A percentile compares a stretch with the other conserved stretches of the same genome.
These are phyloP conservation scores for Prunus campanulata DNA, from an alignment of 306 rosid genomes.

Conservation along the genomic window DNA sequence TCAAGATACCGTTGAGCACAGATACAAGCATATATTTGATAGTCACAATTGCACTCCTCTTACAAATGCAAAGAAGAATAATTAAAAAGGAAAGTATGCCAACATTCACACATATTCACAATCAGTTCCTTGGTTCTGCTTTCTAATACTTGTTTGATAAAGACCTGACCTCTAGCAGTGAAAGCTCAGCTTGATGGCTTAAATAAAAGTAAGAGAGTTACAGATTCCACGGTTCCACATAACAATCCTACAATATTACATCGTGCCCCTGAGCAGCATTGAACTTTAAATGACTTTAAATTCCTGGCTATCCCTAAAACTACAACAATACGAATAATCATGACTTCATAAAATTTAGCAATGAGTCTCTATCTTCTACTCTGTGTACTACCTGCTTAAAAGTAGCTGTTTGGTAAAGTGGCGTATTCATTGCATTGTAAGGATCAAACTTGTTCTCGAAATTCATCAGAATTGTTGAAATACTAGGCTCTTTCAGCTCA, in stretches of 20 bases:
- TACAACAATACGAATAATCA: background rate
- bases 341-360: background rate
- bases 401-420: conserved; percentile 92
- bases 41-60: background rate
- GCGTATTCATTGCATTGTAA: conserved; percentile 64
- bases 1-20: conserved; percentile 1
- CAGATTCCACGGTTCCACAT: background rate
- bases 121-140: background rate
- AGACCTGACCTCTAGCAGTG: background rate
- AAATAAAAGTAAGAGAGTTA: background rate
- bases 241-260: background rate
- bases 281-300: background rate
- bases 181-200: background rate
- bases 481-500: conserved; percentile 53
- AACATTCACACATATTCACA: background rate
- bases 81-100: background rate
- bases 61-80: background rate
- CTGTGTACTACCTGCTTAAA: conserved; percentile 74
- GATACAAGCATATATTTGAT: background rate
- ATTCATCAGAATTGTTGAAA: conserved; percentile 78
- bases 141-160: background rate
- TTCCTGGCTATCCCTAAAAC: background rate
- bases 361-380: background rate
- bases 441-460: conserved; percentile 78
- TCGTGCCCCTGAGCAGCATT: too few relatives aligned